Evolutionary conservation across 2,329 filamentous ascomycete species (phyloP).

Genomic region (Esteya vermicola): DNA sequence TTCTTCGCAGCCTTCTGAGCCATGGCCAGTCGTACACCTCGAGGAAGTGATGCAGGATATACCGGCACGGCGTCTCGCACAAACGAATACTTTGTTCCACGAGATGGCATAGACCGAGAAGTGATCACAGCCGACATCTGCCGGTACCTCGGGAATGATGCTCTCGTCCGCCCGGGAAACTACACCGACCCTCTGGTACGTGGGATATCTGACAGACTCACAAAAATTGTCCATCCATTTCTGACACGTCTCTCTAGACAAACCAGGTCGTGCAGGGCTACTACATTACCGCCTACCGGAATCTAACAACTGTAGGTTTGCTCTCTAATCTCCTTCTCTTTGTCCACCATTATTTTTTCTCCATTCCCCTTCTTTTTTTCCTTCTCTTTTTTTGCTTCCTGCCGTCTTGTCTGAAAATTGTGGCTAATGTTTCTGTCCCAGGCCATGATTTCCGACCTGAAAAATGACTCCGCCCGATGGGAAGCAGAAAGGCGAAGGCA

Average conservation of each 20-base stretch:
- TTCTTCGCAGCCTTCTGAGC: conserved; percentile 5
- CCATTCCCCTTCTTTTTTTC: no score
- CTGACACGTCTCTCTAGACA: conserved; percentile 23
- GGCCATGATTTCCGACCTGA: conserved; percentile 51
- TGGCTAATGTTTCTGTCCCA: conserved; percentile 15
- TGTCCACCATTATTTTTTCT: no score
- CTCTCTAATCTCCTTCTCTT: no score
- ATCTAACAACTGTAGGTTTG: conserved; percentile 56
- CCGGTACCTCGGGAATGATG: conserved; percentile 72
- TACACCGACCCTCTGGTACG: conserved; percentile 45
- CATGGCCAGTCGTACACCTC: conserved; percentile 1
- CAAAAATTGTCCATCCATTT: not conserved
- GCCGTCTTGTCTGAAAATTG: no score
- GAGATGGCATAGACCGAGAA: conserved; percentile 69
- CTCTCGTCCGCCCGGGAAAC: conserved; percentile 59
- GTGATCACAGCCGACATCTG: conserved; percentile 77
- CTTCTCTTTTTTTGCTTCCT: no score
- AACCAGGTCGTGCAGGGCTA: conserved; percentile 54
- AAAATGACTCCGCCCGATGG: conserved; percentile 47
- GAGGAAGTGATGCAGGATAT: not conserved
- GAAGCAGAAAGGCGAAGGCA: conserved; percentile 44
- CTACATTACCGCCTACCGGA: conserved; percentile 67
- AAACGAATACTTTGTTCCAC: conserved; percentile 69
- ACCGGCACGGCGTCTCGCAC: conserved; percentile 26
- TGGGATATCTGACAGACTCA: conserved; percentile 3